Percentiles rank a stretch among this genome's conserved stretches.
Conservation (phyloP, 805 yeast species). For the Candida manassasensis region DNA sequence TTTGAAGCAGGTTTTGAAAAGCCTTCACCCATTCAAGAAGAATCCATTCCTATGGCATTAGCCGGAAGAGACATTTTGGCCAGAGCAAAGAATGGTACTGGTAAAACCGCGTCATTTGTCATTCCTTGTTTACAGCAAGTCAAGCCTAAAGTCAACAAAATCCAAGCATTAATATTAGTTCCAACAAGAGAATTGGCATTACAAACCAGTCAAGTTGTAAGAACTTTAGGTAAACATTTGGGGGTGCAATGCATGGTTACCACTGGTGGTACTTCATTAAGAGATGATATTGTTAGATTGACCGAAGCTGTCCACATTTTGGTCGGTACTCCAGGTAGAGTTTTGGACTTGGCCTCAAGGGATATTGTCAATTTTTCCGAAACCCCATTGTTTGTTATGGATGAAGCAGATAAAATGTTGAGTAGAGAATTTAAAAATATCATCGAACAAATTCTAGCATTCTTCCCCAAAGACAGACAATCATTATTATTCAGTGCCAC, state of each 20-base stretch:
- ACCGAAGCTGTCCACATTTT: constrained; percentile 89
- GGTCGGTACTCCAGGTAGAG: constrained; percentile 98
- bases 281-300: constrained; percentile 91
- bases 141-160: constrained; percentile 76
- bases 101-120: constrained; percentile 95
- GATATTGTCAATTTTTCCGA: constrained; percentile 80
- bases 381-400: constrained; percentile 90
- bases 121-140: constrained; percentile 89
- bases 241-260: constrained; percentile 94
- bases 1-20: constrained; percentile 98
- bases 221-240: constrained; percentile 91
- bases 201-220: constrained; percentile 95
- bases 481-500: constrained; percentile 90
- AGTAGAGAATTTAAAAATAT: constrained; percentile 84
- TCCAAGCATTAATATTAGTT: constrained; percentile 88
- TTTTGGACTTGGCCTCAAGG: constrained; percentile 88
- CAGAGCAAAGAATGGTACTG: constrained; percentile 97
- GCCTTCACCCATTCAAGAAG: constrained; percentile 98
- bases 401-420: constrained; percentile 97
- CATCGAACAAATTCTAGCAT: constrained; percentile 78
- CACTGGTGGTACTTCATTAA: constrained; percentile 93
- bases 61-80: constrained; percentile 95
- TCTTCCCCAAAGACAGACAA: constrained; percentile 69
- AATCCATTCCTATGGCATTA: constrained; percentile 90
- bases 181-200: constrained; percentile 98